Evolutionary conservation across 176 grass and related monocot species (phyloP).

Genomic region (Carex pumila): DNA sequence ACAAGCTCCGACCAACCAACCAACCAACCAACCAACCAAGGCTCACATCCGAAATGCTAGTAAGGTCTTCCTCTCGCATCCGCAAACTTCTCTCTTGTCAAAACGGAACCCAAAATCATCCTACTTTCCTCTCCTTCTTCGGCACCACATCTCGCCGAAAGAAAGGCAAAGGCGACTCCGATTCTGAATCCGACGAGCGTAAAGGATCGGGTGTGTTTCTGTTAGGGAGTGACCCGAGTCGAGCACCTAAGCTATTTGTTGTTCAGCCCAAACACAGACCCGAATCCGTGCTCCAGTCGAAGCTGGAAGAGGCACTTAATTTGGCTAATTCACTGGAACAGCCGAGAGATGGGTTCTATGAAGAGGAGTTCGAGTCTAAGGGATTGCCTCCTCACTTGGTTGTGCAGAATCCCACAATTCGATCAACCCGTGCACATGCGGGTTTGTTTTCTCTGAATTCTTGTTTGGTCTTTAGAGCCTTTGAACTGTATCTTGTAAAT

Average conservation of each 20-base stretch:
- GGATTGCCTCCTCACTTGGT: slow-evolving; percentile 53
- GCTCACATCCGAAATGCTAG: slow-evolving; percentile 31
- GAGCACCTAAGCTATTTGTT: slow-evolving; percentile 65
- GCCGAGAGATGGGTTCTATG: slow-evolving; percentile 72
- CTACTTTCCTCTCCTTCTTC: slow-evolving; percentile 24
- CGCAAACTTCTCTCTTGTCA: slow-evolving; percentile 2
- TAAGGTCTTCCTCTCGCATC: slow-evolving; percentile 26
- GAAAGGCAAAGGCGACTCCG: slow-evolving; percentile 27
- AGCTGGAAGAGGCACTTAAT: slow-evolving; percentile 85
- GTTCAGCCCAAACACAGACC: slow-evolving; percentile 87
- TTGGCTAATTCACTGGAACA: slow-evolving; percentile 90
- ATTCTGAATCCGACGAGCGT: slow-evolving; percentile 28
- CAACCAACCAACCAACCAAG: background rate
- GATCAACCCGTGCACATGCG: slow-evolving; percentile 38
- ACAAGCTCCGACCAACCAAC: slow-evolving; percentile 6
- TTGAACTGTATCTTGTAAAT: background rate
- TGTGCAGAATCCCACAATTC: slow-evolving; percentile 75
- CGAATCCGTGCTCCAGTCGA: slow-evolving; percentile 53
- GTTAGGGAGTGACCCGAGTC: slow-evolving; percentile 38
- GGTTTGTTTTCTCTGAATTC: slow-evolving; percentile 29
- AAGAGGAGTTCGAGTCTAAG: slow-evolving; percentile 30
- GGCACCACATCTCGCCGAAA: slow-evolving; percentile 29
- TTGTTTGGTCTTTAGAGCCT: background rate
- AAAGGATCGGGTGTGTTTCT: slow-evolving; percentile 42
- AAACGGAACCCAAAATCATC: background rate